These are phyloP conservation scores for Aspergillus taichungensis DNA, from an alignment of 495 filamentous ascomycete genomes.

Conservation along the genomic window DNA sequence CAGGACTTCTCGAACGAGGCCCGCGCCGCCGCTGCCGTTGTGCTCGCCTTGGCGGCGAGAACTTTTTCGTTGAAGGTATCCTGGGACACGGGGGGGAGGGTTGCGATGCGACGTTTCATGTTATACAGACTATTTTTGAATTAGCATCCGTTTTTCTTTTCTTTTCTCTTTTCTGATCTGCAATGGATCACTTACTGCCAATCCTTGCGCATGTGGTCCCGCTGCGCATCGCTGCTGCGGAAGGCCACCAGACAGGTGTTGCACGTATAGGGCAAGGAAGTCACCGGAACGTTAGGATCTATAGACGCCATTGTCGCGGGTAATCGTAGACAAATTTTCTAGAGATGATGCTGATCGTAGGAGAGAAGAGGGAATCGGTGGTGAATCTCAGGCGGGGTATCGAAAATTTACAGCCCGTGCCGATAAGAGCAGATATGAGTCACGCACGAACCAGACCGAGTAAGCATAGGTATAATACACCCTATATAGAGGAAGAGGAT, in stretches of 20 bases:
- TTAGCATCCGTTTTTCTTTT: background rate
- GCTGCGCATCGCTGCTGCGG: constrained; percentile 84
- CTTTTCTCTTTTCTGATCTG: background rate
- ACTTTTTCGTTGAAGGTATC: constrained; percentile 96
- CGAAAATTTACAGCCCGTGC: constrained; percentile 8
- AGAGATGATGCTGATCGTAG: constrained; percentile 3
- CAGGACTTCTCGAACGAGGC: constrained; percentile 83
- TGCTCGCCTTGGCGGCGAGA: constrained; percentile 77
- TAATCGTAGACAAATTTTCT: no score
- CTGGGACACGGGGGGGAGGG: constrained; percentile 82
- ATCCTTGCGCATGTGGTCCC: constrained; percentile 91
- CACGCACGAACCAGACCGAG: no score
- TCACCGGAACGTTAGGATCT: constrained; percentile 4
- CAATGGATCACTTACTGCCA: constrained; percentile 72
- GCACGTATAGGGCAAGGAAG: constrained; percentile 85
- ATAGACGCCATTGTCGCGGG: background rate
- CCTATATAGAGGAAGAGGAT: no score
- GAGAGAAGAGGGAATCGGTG: background rate
- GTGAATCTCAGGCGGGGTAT: constrained; percentile 22
- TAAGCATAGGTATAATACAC: no score
- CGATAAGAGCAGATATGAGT: no score
- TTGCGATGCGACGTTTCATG: constrained; percentile 88
- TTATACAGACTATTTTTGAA: constrained; percentile 72
- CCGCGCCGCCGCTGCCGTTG: constrained; percentile 75
- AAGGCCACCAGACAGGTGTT: constrained; percentile 98